phyloP scores from a whole-genome alignment of 2,329 filamentous ascomycete species.

The Apiospora sp. region DNA sequence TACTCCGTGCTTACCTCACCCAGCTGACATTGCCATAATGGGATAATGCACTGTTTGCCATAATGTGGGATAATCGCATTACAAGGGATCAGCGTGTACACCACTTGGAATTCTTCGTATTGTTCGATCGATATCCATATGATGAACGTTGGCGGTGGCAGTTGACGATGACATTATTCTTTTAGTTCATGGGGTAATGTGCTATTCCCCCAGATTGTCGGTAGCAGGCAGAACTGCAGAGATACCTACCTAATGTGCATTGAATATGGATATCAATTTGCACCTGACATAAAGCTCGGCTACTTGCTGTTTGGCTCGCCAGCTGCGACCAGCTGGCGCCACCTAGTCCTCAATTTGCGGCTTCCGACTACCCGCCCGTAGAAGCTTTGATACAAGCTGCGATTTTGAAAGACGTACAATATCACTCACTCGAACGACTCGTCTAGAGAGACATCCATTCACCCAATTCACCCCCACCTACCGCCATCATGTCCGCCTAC shows the following conservation, averaged over 20 bases:
- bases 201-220: no score
- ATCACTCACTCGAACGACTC: slow-evolving; percentile 28
- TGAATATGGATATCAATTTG: neutral
- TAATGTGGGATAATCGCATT: neutral
- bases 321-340: neutral
- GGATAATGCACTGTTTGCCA: neutral
- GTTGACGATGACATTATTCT: neutral
- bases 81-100: neutral
- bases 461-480: slow-evolving; percentile 28
- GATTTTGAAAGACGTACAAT: slow-evolving; percentile 24
- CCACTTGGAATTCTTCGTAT: neutral
- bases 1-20: slow-evolving; percentile 6
- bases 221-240: neutral
- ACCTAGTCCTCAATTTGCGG: neutral
- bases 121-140: neutral
- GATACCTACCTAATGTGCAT: neutral
- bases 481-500: slow-evolving; percentile 67
- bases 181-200: neutral
- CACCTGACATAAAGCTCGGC: neutral
- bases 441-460: slow-evolving; percentile 23
- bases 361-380: slow-evolving; percentile 13
- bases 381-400: slow-evolving; percentile 16
- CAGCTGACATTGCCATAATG: neutral
- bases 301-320: neutral
- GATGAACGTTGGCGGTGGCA: neutral